Conservation (phyloP, 2,329 filamentous ascomycete species). For the Didymella exigua region DNA sequence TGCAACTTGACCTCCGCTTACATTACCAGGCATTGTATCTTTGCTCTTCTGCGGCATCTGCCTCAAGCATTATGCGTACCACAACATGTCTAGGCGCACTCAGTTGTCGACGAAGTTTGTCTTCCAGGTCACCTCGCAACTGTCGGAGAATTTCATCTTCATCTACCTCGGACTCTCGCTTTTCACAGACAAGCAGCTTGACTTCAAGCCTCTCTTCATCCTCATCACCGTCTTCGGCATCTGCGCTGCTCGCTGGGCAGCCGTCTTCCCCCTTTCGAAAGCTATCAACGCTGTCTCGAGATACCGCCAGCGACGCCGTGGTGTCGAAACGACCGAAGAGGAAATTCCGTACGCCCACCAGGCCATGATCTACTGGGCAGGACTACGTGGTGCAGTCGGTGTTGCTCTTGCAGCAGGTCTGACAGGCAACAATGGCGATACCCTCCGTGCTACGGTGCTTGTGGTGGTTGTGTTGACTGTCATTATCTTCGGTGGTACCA, state of each 20-base stretch:
- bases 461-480: conserved; percentile 97
- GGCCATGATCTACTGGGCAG: conserved; percentile 99
- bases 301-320: conserved; percentile 79
- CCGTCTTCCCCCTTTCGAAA: conserved; percentile 89
- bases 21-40: conserved; percentile 82
- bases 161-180: conserved; percentile 95
- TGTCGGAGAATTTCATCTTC: conserved; percentile 99
- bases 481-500: conserved; percentile 98
- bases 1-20: conserved; percentile 9
- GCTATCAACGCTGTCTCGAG: conserved; percentile 92
- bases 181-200: conserved; percentile 85
- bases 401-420: conserved; percentile 91
- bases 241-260: conserved; percentile 87
- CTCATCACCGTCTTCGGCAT: conserved; percentile 91
- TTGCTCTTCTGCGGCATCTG: conserved; percentile 97
- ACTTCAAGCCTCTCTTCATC: conserved; percentile 94
- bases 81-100: conserved; percentile 98
- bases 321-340: conserved; percentile 73
- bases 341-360: conserved; percentile 95
- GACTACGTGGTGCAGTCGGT: conserved; percentile 90
- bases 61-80: conserved; percentile 98
- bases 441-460: conserved; percentile 90
- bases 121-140: conserved; percentile 90
- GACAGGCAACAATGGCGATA: conserved; percentile 78
- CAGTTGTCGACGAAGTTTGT: conserved; percentile 98